Base-by-base conservation (phyloP, 2,329 filamentous ascomycete species). In the Colletotrichum theobromicola region DNA sequence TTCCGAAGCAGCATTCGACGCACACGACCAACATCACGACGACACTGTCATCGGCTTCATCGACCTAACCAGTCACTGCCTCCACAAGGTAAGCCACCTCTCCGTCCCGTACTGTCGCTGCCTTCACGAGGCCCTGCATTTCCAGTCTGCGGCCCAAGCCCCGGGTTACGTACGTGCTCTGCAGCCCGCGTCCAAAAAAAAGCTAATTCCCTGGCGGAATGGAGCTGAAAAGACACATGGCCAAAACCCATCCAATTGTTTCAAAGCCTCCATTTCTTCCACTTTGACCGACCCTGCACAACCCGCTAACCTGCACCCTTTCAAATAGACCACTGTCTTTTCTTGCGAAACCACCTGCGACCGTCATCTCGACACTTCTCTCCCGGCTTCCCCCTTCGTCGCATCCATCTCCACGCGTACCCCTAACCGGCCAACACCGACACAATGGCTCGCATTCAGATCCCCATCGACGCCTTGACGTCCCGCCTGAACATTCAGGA, bases 401-500 rank as follows among this genome's bases (percentile, higher is more conserved):
- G 15, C 5, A 13, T 62, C 60, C 67, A 55, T 46, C 50, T 55
- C 46, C 42, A 63, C 71, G 53, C 37, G 30, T 42, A 42, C 28
- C 16, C 42, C 9, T 30, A 7, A 60, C 6, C 18, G 30, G 21
- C 67, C 18, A 30, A 6, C 37, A 57, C 71, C 67, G 64, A 61
- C 79, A 79, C 76, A 76, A 98, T 98, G 95, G 90, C 94, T 79
- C 92, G 95, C 84, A 95, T 98, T 82, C 94, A 95, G 89, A 97
- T 99, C 79, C 97, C 97, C 72, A 89, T 98, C 81, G 96, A 98
- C 85, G 92, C 93, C 81, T 87, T 98, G 84, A 98, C 96, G 85
- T 98, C 95, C 80, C 93, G 96, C 80, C 91, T 98, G 84, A 97
- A 97, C 87, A 87, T 98, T 76, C 87, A 88, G 78, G 95, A 97